These are phyloP conservation scores for Lasiodiplodia gonubiensis DNA, from an alignment of 2,329 filamentous ascomycete genomes.

Conservation along the genomic window DNA sequence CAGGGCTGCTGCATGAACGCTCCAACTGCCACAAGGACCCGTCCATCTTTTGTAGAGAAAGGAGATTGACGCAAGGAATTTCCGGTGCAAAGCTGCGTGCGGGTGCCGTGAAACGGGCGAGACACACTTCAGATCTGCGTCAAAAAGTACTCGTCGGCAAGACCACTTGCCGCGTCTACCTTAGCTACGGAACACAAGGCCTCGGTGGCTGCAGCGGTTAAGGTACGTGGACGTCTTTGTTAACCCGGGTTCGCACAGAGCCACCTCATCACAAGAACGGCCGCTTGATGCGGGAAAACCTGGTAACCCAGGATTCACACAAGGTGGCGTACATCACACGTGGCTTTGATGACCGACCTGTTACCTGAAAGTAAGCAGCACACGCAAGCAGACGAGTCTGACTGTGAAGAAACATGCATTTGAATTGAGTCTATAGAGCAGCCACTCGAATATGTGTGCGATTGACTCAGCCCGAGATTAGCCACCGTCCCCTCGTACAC, in stretches of 20 bases:
- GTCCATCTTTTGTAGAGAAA: not conserved
- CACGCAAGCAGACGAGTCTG: slow-evolving; percentile 2
- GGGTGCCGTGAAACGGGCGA: not conserved
- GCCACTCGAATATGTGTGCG: slow-evolving; percentile 3
- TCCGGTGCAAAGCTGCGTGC: not conserved
- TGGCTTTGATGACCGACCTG: not conserved
- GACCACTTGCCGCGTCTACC: not conserved
- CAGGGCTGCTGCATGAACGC: not conserved
- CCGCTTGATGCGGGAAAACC: not conserved
- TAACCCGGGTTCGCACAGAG: slow-evolving; percentile 4
- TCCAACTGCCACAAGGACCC: not conserved
- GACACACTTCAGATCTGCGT: not conserved
- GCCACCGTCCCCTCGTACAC: slow-evolving; percentile 15
- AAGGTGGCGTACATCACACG: not conserved
- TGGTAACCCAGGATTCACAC: not conserved
- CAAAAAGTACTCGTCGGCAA: not conserved
- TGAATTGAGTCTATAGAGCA: slow-evolving; percentile 22
- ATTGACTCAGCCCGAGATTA: slow-evolving; percentile 15
- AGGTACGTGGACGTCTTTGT: slow-evolving; percentile 10
- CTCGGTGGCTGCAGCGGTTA: slow-evolving; percentile 8
- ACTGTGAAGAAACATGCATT: slow-evolving; percentile 20
- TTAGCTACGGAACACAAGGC: slow-evolving; percentile 2
- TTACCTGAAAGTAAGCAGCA: slow-evolving; percentile 8
- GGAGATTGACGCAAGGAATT: not conserved
- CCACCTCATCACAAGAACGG: slow-evolving; percentile 21